Percentiles rank a stretch among this genome's conserved stretches.
These are phyloP conservation scores for Salix caprea DNA, from an alignment of 345 rosid genomes.

Conservation along the genomic window DNA sequence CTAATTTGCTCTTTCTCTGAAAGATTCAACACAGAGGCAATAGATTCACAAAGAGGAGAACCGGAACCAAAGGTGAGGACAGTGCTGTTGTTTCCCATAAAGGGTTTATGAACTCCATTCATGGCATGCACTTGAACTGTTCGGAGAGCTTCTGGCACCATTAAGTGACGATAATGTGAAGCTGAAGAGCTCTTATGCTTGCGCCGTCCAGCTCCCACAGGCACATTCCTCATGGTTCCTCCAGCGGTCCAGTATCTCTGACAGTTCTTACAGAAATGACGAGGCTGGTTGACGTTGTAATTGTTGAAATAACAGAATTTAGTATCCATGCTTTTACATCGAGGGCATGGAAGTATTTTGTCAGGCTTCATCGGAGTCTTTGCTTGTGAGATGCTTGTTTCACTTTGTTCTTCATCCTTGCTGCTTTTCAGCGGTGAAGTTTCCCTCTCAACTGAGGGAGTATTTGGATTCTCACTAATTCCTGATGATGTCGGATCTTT, in stretches of 20 bases:
- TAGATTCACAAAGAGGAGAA: constrained; percentile 16
- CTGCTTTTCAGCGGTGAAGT: constrained; percentile 33
- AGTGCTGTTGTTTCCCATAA: constrained; percentile 5
- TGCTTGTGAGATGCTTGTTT: constrained; percentile 35
- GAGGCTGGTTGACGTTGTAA: constrained; percentile 31
- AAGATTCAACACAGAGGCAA: constrained; percentile 10
- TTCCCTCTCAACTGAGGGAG: constrained; percentile 28
- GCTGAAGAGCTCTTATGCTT: constrained; percentile 26
- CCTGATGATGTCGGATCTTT: constrained; percentile 26
- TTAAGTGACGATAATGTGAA: constrained; percentile 20
- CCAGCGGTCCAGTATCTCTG: constrained; percentile 36
- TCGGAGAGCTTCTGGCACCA: constrained; percentile 33
- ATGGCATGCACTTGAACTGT: constrained; percentile 20
- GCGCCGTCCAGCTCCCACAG: constrained; percentile 32
- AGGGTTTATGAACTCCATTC: constrained; percentile 5
- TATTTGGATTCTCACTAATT: constrained; percentile 25
- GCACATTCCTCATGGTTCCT: constrained; percentile 33
- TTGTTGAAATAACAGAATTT: constrained; percentile 34
- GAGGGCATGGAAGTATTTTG: constrained; percentile 27
- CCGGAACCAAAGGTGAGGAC: constrained; percentile 20
- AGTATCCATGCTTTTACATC: constrained; percentile 34
- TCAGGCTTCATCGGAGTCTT: constrained; percentile 29
- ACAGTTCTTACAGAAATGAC: constrained; percentile 34
- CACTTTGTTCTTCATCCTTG: constrained; percentile 42
- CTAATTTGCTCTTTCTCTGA: constrained; percentile 17